phyloP scores from a whole-genome alignment of 345 rosid genomes.

The Kandelia obovata region DNA sequence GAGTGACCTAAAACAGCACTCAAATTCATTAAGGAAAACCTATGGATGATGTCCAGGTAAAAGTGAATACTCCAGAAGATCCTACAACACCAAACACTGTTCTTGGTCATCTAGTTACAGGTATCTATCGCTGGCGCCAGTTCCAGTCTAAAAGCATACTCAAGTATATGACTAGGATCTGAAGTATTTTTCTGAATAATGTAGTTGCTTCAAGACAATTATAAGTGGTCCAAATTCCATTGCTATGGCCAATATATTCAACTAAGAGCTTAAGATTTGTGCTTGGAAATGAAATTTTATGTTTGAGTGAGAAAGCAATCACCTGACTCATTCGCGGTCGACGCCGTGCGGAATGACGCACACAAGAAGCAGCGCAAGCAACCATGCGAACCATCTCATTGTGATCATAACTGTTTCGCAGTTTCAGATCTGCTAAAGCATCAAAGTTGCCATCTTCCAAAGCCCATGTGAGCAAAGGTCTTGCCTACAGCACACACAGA shows the following conservation, averaged over 20 bases:
- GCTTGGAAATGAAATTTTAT: background rate
- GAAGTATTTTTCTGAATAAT: background rate
- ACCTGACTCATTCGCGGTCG: constrained; percentile 95
- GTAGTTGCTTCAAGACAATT: background rate
- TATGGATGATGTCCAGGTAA: no score
- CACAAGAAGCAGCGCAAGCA: constrained; percentile 80
- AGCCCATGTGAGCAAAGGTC: constrained; percentile 66
- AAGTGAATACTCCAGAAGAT: no score
- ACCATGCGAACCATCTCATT: constrained; percentile 74
- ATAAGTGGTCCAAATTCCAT: background rate
- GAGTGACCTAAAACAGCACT: background rate
- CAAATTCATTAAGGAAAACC: no score
- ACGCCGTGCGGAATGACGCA: constrained; percentile 80
- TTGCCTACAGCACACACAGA: constrained; percentile 45
- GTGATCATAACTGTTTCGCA: constrained; percentile 52
- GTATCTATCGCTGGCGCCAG: no score
- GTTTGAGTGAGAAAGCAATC: constrained; percentile 4
- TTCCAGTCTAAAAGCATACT: no score
- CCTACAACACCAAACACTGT: no score
- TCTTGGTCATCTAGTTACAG: no score
- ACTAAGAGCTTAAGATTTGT: background rate
- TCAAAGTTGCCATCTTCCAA: constrained; percentile 60
- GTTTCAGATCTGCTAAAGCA: constrained; percentile 54
- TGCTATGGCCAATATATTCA: background rate
- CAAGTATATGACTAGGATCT: background rate